Base-by-base conservation (phyloP, 179 eudicot genomes). In the Actinidia arguta region DNA sequence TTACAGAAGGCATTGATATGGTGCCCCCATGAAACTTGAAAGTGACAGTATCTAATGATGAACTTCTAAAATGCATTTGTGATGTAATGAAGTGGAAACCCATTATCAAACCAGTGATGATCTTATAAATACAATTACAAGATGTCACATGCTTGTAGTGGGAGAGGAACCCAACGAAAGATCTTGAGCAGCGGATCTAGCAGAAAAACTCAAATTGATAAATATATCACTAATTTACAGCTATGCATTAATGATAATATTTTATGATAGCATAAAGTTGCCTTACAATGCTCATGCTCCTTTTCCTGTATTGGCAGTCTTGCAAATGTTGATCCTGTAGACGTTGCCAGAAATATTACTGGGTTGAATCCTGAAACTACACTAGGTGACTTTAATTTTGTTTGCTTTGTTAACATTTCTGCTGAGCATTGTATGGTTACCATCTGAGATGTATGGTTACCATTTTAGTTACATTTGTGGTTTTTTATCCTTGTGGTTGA, bases 331-430 rank as follows among this genome's bases (percentile, higher is more conserved):
- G 99, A 97, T 88, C 99, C 99, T 80, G 87, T 97, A 66, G 99
- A 97, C 61, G 93, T 93, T 86, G 99, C 97, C 50, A 92, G 87
- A 88, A 95, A 89, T 85, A 91, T 97, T 74, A 84, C 90, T 36
- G 99, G 99, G 81, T 82, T 97, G 88, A 90, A 92, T 83, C 98
- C 99, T 80, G 99, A 97, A 89, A 97, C 99, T n/a, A 97, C 99
- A 31, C 84, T 97, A 83, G 99, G 99, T 90, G 87, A 87, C 70
- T 75, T 24, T 56, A 10, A 16, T 64, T 36, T 75, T 72, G 5
- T 5, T 61, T 36, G 14, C 63, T 55, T 73, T 31, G 70, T 44
- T 72, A 17, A 4, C 22, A 46, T 44, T 72, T 70, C 8, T 70
- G 18, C 59, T 52, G 7, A 61, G 59, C 63, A 6, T 58, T 27